phyloP scores from a whole-genome alignment of 257 asterid genomes.

The Solanum tarijense region DNA sequence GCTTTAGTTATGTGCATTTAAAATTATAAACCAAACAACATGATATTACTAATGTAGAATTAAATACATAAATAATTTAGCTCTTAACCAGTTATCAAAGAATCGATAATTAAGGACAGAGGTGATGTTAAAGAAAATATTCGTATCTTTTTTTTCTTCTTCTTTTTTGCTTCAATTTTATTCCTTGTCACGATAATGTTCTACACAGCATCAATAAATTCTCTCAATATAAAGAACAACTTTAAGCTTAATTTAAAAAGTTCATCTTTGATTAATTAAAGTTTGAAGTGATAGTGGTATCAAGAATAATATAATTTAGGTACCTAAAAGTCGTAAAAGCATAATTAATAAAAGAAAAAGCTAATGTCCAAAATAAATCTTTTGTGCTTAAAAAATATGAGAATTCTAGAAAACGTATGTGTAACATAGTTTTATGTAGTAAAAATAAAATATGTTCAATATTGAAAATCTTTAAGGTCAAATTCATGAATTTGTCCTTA shows the following conservation, averaged over 20 bases:
- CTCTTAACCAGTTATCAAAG: not conserved
- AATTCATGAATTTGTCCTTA: not conserved
- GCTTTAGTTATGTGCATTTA: not conserved
- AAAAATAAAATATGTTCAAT: too few relatives aligned
- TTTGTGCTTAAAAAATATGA: not conserved
- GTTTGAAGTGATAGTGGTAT: not conserved
- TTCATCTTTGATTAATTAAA: not conserved
- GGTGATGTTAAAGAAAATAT: not conserved
- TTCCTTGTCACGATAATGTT: not conserved
- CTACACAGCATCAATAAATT: not conserved
- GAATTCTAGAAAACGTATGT: too few relatives aligned
- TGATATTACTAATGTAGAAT: not conserved
- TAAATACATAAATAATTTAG: not conserved
- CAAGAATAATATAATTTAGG: not conserved
- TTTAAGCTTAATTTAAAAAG: not conserved
- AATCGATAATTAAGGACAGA: not conserved
- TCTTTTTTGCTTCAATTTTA: not conserved
- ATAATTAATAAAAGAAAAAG: not conserved
- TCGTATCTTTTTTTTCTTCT: not conserved
- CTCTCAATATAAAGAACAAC: not conserved
- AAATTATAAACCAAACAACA: not conserved
- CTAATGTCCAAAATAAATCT: not conserved
- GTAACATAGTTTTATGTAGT: too few relatives aligned
- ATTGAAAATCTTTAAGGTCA: too few relatives aligned
- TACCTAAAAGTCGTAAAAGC: not conserved